Conservation (phyloP, 495 filamentous ascomycete species). For the Xylaria venustula region DNA sequence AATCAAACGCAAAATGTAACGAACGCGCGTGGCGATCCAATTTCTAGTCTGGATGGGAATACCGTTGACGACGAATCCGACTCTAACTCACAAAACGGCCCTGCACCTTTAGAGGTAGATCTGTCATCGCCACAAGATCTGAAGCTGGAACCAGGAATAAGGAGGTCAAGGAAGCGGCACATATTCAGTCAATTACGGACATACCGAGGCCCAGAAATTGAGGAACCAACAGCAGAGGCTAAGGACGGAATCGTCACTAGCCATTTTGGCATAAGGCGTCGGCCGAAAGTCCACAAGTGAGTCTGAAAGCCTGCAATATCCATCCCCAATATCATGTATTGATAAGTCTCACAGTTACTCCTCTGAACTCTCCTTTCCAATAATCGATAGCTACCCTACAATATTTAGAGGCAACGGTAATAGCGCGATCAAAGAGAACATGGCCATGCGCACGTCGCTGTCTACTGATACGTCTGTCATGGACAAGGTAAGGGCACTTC, state of each 20-base stretch:
- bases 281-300: conserved; percentile 61
- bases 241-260: conserved; percentile 27
- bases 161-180: conserved; percentile 42
- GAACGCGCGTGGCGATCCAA: conserved; percentile 19
- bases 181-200: conserved; percentile 63
- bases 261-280: conserved; percentile 36
- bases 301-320: conserved; percentile 18
- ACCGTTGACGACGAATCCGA: conserved; percentile 20
- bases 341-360: conserved; percentile 32
- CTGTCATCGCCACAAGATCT: conserved; percentile 49
- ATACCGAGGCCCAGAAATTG: conserved; percentile 32
- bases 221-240: conserved; percentile 26
- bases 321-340: not conserved
- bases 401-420: conserved; percentile 55
- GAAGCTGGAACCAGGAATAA: conserved; percentile 19
- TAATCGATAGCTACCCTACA: conserved; percentile 77
- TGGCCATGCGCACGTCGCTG: conserved; percentile 63
- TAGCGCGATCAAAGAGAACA: conserved; percentile 33
- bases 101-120: conserved; percentile 54
- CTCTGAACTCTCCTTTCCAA: conserved; percentile 65
- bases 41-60: conserved; percentile 13
- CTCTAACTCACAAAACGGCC: conserved; percentile 29
- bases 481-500: conserved; percentile 63
- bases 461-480: conserved; percentile 73
- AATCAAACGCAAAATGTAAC: conserved; percentile 14